These are phyloP conservation scores for Paecilomyces sp. DNA, from an alignment of 2,329 filamentous ascomycete species.

Conservation along the genomic window DNA sequence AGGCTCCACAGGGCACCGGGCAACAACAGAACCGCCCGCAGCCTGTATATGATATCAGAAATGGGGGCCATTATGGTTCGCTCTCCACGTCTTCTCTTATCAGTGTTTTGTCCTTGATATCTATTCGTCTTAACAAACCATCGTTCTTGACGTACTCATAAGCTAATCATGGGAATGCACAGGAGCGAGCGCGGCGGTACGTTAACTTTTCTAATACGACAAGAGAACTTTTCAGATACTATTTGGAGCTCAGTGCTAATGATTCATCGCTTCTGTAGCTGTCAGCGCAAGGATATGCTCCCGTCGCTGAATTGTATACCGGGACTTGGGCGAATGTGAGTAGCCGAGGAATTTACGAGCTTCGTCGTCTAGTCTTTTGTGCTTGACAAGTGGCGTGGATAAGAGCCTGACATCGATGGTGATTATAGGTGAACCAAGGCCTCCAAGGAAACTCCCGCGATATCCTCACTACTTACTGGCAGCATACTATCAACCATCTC, in stretches of 20 bases:
- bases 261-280: conserved; percentile 49
- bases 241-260: conserved; percentile 13
- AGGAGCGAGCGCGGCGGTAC: conserved; percentile 65
- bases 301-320: conserved; percentile 83
- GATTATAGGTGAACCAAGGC: conserved; percentile 78
- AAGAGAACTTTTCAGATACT: not conserved
- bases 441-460: conserved; percentile 89
- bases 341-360: conserved; percentile 8
- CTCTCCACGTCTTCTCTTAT: conserved; percentile 6
- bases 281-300: conserved; percentile 77
- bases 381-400: not conserved
- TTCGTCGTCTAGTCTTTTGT: not conserved
- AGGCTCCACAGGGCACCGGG: conserved; percentile 46
- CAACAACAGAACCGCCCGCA: conserved; percentile 55
- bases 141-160: not conserved
- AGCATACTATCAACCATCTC: conserved; percentile 92
- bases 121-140: not conserved
- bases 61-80: conserved; percentile 73
- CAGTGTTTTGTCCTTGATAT: conserved; percentile 2
- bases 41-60: conserved; percentile 64
- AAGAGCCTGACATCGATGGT: conserved; percentile 14
- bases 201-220: conserved; percentile 20
- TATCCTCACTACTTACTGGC: conserved; percentile 98
- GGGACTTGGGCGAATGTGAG: conserved; percentile 91
- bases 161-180: conserved; percentile 6